Percentiles rank a stretch among this genome's conserved stretches.
phyloP scores from a whole-genome alignment of 805 yeast species.

The Candida silvicultrix region DNA sequence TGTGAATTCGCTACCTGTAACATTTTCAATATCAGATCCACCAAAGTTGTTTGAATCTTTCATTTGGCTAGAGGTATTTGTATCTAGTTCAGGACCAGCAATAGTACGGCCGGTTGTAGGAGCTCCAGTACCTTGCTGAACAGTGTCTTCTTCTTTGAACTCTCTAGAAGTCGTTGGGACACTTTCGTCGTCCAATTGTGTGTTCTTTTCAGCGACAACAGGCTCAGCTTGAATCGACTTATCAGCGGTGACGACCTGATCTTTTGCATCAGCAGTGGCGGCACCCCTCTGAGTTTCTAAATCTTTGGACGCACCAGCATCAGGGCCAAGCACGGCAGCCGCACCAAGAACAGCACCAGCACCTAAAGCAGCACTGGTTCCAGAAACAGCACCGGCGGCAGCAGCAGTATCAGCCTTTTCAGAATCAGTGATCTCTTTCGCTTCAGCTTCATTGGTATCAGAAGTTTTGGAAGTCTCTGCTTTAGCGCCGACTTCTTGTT shows the following conservation, averaged over 20 bases:
- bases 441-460: neutral
- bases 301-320: neutral
- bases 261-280: neutral
- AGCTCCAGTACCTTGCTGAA: neutral
- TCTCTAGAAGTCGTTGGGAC: neutral
- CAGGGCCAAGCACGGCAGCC: neutral
- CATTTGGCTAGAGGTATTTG: neutral
- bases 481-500: neutral
- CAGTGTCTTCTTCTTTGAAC: neutral
- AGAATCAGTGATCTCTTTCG: neutral
- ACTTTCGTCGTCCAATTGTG: neutral
- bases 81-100: neutral
- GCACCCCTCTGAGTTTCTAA: neutral
- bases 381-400: slow-evolving; percentile 4
- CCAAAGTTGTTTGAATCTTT: neutral
- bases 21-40: slow-evolving; percentile 6
- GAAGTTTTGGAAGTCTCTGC: no score
- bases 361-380: slow-evolving; percentile 3
- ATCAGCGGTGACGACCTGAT: neutral
- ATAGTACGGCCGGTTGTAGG: neutral
- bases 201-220: neutral
- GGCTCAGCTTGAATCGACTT: neutral
- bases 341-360: slow-evolving; percentile 1
- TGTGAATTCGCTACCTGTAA: slow-evolving; percentile 9
- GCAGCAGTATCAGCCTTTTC: neutral